Base-by-base conservation (phyloP, 192 early-diverging fungal genomes). In the Backusella parvicylindrica region DNA sequence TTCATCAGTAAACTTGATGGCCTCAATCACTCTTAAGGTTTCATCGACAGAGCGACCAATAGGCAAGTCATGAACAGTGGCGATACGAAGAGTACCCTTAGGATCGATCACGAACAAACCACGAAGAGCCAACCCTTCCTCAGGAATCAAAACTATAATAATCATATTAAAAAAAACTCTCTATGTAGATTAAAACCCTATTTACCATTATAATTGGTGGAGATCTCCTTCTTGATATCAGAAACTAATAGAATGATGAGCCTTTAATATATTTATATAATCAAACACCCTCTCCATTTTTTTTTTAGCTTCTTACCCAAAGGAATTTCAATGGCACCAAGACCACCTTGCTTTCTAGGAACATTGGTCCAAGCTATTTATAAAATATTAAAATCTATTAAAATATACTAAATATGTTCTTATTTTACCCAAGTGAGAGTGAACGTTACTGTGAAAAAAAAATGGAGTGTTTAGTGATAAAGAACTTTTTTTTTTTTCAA, bases 281-380 rank as follows among this genome's bases (percentile, higher is more conserved):
- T 16, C 2, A 26, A 31, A 8, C 6, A 21, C 53, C 3, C 53
- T 26, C 50, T 50, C n/a, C n/a, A n/a, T n/a, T 9, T n/a, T 21
- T 23, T 13, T 60, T 12, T 60, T 11, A 8, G 0, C n/a, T 2
- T n/a, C 23, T 43, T 70, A 70, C 68, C 41, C 16, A 73, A 53
- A 60, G 97, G 97, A 87, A 97, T 95, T 74, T 94, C 88, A 88
- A 98, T 91, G 69, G 87, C 85, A 69, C 97, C 97, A 36, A 98
- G 86, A 84, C 97, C 96, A 80, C 97, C 97, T 81, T 96, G 84
- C 85, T 93, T 94, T 75, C 89, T 85, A 78, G 93, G 85, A 73
- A 89, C 89, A 87, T 94, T 89, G 66, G 86, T 87, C 96, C 96
- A 98, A 82, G 94, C 93, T 78, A 93, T 85, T 88, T 95, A 93